Evolutionary conservation across 495 filamentous ascomycete genomes (phyloP).

Genomic region (Aspergillus baeticus): DNA sequence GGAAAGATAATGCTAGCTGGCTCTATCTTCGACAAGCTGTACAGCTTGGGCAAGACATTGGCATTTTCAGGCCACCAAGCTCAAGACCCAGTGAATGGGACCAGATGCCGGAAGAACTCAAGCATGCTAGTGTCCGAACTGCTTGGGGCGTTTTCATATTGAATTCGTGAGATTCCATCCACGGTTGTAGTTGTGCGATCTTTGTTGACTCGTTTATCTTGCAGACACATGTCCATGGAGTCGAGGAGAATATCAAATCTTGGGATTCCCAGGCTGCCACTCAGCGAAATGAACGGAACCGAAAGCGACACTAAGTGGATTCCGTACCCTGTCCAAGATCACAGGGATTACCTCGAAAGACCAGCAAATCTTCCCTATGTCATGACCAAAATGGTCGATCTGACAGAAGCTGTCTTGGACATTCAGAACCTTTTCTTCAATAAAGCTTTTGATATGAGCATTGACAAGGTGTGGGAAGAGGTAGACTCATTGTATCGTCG

Average conservation of each 20-base stretch:
- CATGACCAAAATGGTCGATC: slow-evolving; percentile 20
- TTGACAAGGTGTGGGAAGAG: slow-evolving; percentile 22
- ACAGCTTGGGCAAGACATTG: slow-evolving; percentile 35
- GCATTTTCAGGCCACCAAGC: slow-evolving; percentile 24
- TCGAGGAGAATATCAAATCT: slow-evolving; percentile 24
- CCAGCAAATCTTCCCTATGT: slow-evolving; percentile 33
- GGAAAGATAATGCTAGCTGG: slow-evolving; percentile 32
- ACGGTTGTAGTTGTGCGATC: background rate
- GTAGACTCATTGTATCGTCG: slow-evolving; percentile 22
- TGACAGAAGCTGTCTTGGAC: slow-evolving; percentile 28
- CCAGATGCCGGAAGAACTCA: slow-evolving; percentile 17
- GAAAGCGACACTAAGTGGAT: slow-evolving; percentile 31
- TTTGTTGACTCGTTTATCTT: slow-evolving; percentile 13
- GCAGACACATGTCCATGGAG: slow-evolving; percentile 36
- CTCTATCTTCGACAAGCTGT: slow-evolving; percentile 34
- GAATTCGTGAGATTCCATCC: slow-evolving; percentile 25
- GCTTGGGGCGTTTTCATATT: slow-evolving; percentile 38
- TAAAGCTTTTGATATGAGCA: slow-evolving; percentile 15
- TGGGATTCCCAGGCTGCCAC: slow-evolving; percentile 18
- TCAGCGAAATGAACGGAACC: slow-evolving; percentile 17
- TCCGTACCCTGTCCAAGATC: slow-evolving; percentile 37
- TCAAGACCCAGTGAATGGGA: slow-evolving; percentile 9
- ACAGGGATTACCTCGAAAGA: slow-evolving; percentile 27
- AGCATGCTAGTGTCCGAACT: slow-evolving; percentile 26
- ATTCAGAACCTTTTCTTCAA: slow-evolving; percentile 31